Base-by-base conservation (phyloP, 1,284 basidiomycete species). In the Papiliotrema laurentii region DNA sequence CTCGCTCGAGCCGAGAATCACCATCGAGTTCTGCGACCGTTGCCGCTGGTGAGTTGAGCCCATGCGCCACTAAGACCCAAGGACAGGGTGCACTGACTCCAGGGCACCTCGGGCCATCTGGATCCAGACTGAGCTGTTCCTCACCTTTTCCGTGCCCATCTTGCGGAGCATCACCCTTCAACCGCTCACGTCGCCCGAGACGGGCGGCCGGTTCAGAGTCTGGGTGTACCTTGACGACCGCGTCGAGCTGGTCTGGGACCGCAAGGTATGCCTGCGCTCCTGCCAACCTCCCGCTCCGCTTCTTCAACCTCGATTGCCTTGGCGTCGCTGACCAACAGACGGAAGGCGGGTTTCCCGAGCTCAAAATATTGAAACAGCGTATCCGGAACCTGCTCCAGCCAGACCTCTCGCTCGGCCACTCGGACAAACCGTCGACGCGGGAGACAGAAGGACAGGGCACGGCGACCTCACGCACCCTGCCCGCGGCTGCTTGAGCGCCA, bases 341-440 rank as follows among this genome's bases (percentile, higher is more conserved):
- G n/a, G 87, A 92, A 68, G 87, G 87, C 26, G 85, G 87, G 0
- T 96, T 96, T 65, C 91, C 91, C 0, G 91, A 94, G 46, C 57
- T 71, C 43, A 71, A 74, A 44, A 49, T 68, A 13, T 63, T 93
- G 85, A 94, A 94, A 75, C 90, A 93, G 71, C 79, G 86, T 41
- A 82, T 94, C 51, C 80, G 90, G 37, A 87, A 94, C 69, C 68
- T 79, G 26, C 74, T 94, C 30, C 83, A 89, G 60, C 90, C 91
- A 25, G 83, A 80, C 31, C 81, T 82, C 63, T 81, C 81, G 14
- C 75, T 94, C 2, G 90, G 90, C 0, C 90, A 94, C 71, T 90
- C 87, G 21, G 89, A 92, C 18, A 37, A 37, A 21, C 35, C 35
- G 7, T 11, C 35, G n/a, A n/a, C n/a, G n/a, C n/a, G n/a, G n/a